Evolutionary conservation across 116 monocot species (phyloP).

Genomic region (Trichopus zeylanicus): DNA sequence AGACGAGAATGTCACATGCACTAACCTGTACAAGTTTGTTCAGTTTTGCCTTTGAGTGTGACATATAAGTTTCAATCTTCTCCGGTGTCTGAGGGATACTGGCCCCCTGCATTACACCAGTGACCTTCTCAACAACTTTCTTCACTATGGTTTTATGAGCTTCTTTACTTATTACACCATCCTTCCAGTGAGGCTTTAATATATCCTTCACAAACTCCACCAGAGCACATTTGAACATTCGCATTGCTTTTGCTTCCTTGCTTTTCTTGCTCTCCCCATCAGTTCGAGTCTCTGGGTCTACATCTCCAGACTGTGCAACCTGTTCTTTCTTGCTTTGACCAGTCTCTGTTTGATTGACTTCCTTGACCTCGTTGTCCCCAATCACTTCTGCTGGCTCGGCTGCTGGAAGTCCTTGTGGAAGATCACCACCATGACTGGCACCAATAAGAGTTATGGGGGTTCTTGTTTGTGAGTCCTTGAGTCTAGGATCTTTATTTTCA

Average conservation of each 20-base stretch:
- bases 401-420: not conserved
- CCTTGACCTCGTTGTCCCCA: not conserved
- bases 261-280: conserved; percentile 36
- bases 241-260: conserved; percentile 57
- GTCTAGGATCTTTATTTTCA: not conserved
- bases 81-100: conserved; percentile 77
- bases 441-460: not conserved
- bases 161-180: conserved; percentile 88
- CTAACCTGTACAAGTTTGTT: conserved; percentile 81
- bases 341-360: conserved; percentile 5
- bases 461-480: conserved; percentile 2
- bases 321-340: conserved; percentile 20
- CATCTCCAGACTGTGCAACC: conserved; percentile 1
- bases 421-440: not conserved
- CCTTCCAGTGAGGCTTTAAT: conserved; percentile 85
- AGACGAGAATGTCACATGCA: not conserved
- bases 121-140: conserved; percentile 91
- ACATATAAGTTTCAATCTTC: conserved; percentile 74
- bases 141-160: conserved; percentile 89
- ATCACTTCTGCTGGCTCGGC: not conserved
- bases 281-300: conserved; percentile 8
- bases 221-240: conserved; percentile 71
- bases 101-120: conserved; percentile 41
- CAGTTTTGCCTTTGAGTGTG: conserved; percentile 69
- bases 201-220: conserved; percentile 84